Base-by-base conservation (phyloP, 2,329 filamentous ascomycete species). In the Paecilomyces variotii region DNA sequence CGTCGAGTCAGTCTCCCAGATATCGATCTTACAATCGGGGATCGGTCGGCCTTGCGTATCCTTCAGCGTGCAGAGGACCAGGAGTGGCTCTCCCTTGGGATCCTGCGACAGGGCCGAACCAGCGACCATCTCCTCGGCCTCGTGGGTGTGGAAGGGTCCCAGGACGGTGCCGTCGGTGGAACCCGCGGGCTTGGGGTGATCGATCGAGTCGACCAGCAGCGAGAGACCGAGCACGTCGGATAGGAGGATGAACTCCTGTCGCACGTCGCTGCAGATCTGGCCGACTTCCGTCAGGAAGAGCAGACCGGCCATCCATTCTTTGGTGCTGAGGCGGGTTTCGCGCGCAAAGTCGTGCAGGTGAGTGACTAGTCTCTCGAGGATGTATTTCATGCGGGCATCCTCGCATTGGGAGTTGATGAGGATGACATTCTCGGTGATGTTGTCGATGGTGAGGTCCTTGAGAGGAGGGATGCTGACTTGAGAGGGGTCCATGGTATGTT, bases 1-100 rank as follows among this genome's bases (percentile, higher is more conserved):
- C n/a, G 84, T 84, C 59, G 83, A 86, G 70, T 93, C 90, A 7
- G 89, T 91, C 76, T 93, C 89, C 90, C 90, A 94, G 63, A 94
- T 87, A 72, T 94, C 89, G 61, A 93, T 82, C 69, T 86, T 89
- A 30, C 87, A 88, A 53, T 79, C 84, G 1, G 76, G 62, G 30
- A 94, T 78, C 0, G 89, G 86, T 1, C 77, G 78, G 0, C 88
- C 88, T 0, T 74, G 49, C 0, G 82, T 84, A 70, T 91, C 87
- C 62, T 82, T 84, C 58, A 93, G 77, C 0, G 81, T 87, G 77
- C 89, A 91, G n/a, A 91, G 70, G 3, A 89, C 87, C 12, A 93
- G 80, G 62, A 90, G 82, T 0, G 87, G 83, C 64, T 87, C 82
- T 55, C 90, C 90, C 32, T 83, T 76, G 0, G 86, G 82, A 65